These are phyloP conservation scores for Acacia confusa DNA, from an alignment of 306 rosid genomes.

Conservation along the genomic window DNA sequence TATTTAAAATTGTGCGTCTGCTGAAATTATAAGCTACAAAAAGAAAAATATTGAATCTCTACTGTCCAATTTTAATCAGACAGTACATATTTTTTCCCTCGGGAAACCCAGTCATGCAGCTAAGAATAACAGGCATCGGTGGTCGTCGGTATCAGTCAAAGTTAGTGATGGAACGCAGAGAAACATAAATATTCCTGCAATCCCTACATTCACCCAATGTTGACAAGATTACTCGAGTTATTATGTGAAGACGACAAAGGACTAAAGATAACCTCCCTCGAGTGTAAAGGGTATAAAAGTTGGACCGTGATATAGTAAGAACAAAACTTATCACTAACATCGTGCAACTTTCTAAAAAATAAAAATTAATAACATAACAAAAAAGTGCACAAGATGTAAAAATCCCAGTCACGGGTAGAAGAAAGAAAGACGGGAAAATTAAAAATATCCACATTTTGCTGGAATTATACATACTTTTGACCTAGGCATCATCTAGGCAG, in stretches of 20 bases:
- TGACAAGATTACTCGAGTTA: neutral
- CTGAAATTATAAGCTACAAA: too few relatives aligned
- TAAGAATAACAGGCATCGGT: neutral
- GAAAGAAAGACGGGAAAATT: neutral
- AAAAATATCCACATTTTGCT: constrained; percentile 43
- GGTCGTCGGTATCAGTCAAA: neutral
- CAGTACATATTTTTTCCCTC: neutral
- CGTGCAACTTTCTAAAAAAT: constrained; percentile 7
- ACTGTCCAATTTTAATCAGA: neutral
- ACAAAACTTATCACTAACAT: constrained; percentile 22
- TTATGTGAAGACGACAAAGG: neutral
- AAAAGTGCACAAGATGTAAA: constrained; percentile 38
- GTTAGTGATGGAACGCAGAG: neutral
- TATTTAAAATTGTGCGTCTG: neutral
- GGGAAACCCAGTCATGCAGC: neutral
- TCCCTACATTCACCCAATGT: neutral
- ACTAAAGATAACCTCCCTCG: neutral
- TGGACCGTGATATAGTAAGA: neutral
- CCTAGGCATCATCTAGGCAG: constrained; percentile 34
- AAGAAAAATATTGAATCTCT: too few relatives aligned
- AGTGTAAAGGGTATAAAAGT: neutral
- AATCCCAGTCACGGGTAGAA: constrained; percentile 25
- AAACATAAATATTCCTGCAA: neutral
- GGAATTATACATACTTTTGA: constrained; percentile 40
- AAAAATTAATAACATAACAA: constrained; percentile 4